Base-by-base conservation (phyloP, 225 moss, liverwort and hornwort genomes). In the Neckera pumila region DNA sequence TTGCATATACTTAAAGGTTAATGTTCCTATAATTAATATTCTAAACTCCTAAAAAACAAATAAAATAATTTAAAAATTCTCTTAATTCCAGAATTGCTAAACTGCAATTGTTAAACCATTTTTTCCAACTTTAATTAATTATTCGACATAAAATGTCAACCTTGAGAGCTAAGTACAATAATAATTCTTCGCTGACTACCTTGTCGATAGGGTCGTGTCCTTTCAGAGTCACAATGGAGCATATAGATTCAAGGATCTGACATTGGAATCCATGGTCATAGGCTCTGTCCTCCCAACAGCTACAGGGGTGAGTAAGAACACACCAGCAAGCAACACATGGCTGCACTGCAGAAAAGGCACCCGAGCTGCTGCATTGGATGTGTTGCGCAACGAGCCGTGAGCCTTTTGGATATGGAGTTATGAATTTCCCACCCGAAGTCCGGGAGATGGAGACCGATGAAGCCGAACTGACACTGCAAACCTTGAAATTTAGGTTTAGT, bases 101-200 rank as follows among this genome's bases (percentile, higher is more conserved):
- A n/a, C n/a, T n/a, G n/a, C n/a, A n/a, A n/a, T n/a, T n/a, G n/a
- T n/a, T n/a, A n/a, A n/a, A n/a, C n/a, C n/a, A n/a, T n/a, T n/a
- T n/a, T n/a, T n/a, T n/a, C n/a, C n/a, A n/a, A n/a, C n/a, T n/a
- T n/a, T n/a, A n/a, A n/a, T n/a, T n/a, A n/a, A n/a, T n/a, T n/a
- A 45, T 9, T 31, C 4, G 10, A 18, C 11, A 30, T 47, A 18
- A 74, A 74, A 49, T 40, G 12, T 8, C 4, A 73, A 28, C 4
- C 45, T 0, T 6, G 0, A 18, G 6, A 7, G 8, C 0, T 0
- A 0, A 1, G 0, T 6, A 47, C 1, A 0, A 1, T 7, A 20
- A 30, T 21, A 51, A 51, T 51, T 33, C 12, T 20, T 33, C 8
- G 3, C 51, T 33, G 33, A 13, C 2, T 75, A 49, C 47, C 74